Base-by-base conservation (phyloP, 1,284 basidiomycete genomes). In the Butyriboletus appendiculatus region DNA sequence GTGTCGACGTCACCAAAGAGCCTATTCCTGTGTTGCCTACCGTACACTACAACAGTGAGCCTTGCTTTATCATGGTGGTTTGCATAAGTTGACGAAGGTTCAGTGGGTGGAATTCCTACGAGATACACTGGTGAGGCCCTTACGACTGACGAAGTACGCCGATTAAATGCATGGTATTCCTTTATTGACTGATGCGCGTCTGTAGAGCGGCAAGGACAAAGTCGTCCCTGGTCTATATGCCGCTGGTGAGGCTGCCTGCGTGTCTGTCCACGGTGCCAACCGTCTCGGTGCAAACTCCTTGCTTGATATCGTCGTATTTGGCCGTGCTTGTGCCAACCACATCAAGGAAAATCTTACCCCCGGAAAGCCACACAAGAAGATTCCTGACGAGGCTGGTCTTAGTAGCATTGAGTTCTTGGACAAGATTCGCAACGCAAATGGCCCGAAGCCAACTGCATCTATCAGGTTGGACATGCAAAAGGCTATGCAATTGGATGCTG, bases 1-100 rank as follows among this genome's bases (percentile, higher is more conserved):
- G 97, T 76, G 97, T 99, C 62, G 97, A 99, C 74, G 97, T 99
- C 59, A 99, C 97, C 62, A 99, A 99, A 81, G 96, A 99, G 75
- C 97, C 97, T 48, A 98, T 98, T 67, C 95, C 95, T 52, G 97
- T 99, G 37, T 74, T 98, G 60, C 96, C 95, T 42, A 98, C 95
- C 43, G 95, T 96, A 45, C 94, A 97, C 75, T 96, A 96, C 76
- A 96, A 96, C 74, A 92, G 92, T 94, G 73, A 74, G 90, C 53
- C 40, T 54, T 26, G 9, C 5, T 37, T 48, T 18, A 45, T 28
- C 2, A 4, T 50, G 28, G 4, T 9, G 4, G 45, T 30, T 50
- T 51, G n/a, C 41, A 32, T 43, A n/a, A 44, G 54, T 55, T 70
- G 52, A 72, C 40, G 28, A 55, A 16, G 42, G 50, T 53, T 51